Evolutionary conservation across 208 protist genomes (phyloP).

Genomic region (Balamuthia mandrillaris): DNA sequence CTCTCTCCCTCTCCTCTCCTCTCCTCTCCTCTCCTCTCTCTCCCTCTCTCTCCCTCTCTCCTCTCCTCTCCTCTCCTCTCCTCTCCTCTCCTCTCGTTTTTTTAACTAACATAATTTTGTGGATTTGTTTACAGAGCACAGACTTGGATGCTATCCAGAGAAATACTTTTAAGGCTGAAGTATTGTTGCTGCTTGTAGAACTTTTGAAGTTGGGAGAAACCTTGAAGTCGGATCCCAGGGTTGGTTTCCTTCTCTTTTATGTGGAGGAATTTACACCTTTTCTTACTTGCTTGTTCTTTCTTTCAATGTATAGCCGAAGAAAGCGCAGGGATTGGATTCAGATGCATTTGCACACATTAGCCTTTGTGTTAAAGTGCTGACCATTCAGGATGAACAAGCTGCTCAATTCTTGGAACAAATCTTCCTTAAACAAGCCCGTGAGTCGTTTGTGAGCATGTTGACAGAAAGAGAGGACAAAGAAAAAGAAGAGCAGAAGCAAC

Average conservation of each 20-base stretch:
- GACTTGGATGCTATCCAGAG: neutral
- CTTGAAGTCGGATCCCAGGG: neutral
- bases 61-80: too few relatives aligned
- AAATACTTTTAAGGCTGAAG: slow-evolving; percentile 30
- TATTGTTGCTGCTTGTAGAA: slow-evolving; percentile 53
- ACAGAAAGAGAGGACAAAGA: neutral
- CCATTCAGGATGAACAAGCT: neutral
- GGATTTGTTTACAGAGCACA: neutral
- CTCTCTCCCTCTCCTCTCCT: too few relatives aligned
- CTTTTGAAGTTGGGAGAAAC: slow-evolving; percentile 59
- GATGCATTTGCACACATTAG: slow-evolving; percentile 87
- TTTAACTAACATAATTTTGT: too few relatives aligned
- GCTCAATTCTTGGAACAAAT: neutral
- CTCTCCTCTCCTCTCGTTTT: too few relatives aligned
- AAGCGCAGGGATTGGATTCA: slow-evolving; percentile 59
- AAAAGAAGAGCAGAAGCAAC: slow-evolving; percentile 48
- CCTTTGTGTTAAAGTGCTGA: slow-evolving; percentile 69
- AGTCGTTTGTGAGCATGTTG: neutral
- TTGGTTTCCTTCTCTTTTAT: too few relatives aligned
- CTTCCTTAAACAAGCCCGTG: neutral
- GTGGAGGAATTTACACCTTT: neutral
- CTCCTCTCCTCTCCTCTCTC: too few relatives aligned
- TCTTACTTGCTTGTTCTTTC: neutral
- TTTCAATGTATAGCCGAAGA: neutral
- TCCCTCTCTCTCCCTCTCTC: too few relatives aligned